Base-by-base conservation (phyloP, 768 basidiomycete genomes). In the Cystofilobasidium macerans region DNA sequence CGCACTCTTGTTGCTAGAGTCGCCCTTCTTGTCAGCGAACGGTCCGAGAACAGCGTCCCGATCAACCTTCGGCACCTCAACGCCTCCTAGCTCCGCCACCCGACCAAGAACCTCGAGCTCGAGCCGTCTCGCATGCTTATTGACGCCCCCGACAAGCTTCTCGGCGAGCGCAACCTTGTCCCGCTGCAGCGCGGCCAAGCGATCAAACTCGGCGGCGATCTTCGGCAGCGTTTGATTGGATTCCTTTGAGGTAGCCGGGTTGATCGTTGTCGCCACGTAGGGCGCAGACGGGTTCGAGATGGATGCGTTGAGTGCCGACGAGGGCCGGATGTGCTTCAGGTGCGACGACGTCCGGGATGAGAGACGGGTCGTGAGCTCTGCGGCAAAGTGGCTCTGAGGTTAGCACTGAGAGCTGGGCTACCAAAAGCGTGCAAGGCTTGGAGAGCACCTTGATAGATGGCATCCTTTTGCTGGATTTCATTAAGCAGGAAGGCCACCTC, bases 51-150 rank as follows among this genome's bases (percentile, higher is more conserved):
- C 24, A n/a, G 40, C 40, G n/a, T 59, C 18, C 40, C 43, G 11
- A 16, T 59, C 40, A 13, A 58, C 24, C 22, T 58, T 38, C 5
- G 66, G 66, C 1, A 62, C 56, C 12, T 53, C 54, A 16, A 68
- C 66, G 1, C 66, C 66, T 11, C 66, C 66, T 5, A 68, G 43
- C 35, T 68, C 66, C 13, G 66, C 66, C 22, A 68, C 66, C 40
- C 62, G 62, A 0, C 57, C 65, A 18, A 66, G 26, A 5, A 66
- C 65, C 47, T 66, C 65, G 18, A 66, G 40, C 30, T 66, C 65
- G 36, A 66, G 47, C 38, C 51, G 47, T n/a, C 57, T 35, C 16
- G 28, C 33, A 30, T 66, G 65, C 32, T 66, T 66, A 2, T 38
- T 48, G 53, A 66, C 57, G 14, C 54, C 22, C 11, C 45, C 40